These are phyloP conservation scores for Blepharisma japonicum DNA, from an alignment of 73 alveolate genomes.

Conservation along the genomic window DNA sequence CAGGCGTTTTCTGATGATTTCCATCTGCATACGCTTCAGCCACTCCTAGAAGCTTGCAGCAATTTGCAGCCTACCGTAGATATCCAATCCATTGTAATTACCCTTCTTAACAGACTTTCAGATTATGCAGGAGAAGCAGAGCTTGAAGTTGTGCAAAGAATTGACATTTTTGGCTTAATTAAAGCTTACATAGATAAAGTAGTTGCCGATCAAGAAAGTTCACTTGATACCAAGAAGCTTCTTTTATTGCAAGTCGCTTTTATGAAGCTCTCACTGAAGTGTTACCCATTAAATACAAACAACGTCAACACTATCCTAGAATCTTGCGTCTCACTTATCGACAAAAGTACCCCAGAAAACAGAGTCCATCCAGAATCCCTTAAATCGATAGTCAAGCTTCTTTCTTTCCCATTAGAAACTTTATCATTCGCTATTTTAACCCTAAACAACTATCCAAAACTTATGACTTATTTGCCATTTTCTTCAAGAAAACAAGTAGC, in stretches of 20 bases:
- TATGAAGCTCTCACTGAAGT: constrained; percentile 82
- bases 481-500: constrained; percentile 4
- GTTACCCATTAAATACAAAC: constrained; percentile 75
- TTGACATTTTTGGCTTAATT: constrained; percentile 74
- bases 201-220: constrained; percentile 52
- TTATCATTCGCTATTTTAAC: neutral
- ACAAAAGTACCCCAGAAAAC: constrained; percentile 58
- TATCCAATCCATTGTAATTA: constrained; percentile 79
- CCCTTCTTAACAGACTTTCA: constrained; percentile 87
- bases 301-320: constrained; percentile 68
- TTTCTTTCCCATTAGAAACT: constrained; percentile 25
- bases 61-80: constrained; percentile 86
- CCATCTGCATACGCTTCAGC: constrained; percentile 82
- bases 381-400: constrained; percentile 1
- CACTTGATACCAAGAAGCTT: constrained; percentile 44
- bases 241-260: constrained; percentile 85
- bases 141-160: constrained; percentile 39
- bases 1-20: constrained; percentile 96
- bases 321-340: constrained; percentile 59
- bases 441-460: constrained; percentile 14
- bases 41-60: constrained; percentile 75
- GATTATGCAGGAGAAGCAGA: constrained; percentile 59
- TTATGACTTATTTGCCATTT: neutral
- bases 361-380: constrained; percentile 41
- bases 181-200: constrained; percentile 67